These are phyloP conservation scores for Microsporum audouinii DNA, from an alignment of 2,329 filamentous ascomycete species.

Conservation along the genomic window DNA sequence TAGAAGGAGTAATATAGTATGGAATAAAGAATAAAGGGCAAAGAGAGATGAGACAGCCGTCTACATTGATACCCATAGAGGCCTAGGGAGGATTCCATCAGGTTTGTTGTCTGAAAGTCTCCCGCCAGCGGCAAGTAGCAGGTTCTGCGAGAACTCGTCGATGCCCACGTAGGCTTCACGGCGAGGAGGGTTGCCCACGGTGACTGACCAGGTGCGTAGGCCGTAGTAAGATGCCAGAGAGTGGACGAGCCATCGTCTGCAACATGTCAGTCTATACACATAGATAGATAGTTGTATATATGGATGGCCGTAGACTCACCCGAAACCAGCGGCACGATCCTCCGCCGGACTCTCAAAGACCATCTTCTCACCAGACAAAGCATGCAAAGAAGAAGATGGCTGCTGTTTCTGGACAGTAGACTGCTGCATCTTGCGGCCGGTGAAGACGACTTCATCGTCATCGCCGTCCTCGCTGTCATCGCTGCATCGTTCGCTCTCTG, in stretches of 20 bases:
- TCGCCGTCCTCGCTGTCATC: conserved; percentile 29
- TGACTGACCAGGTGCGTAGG: conserved; percentile 69
- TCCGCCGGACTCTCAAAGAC: conserved; percentile 70
- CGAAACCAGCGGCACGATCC: conserved; percentile 68
- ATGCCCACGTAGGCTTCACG: conserved; percentile 76
- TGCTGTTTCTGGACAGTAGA: conserved; percentile 31
- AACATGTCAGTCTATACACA: not conserved
- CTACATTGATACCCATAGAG: conserved; percentile 30
- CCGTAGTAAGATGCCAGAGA: conserved; percentile 89
- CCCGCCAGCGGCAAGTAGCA: conserved; percentile 25
- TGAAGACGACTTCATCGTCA: conserved; percentile 87
- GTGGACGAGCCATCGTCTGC: conserved; percentile 81
- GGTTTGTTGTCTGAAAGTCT: conserved; percentile 18
- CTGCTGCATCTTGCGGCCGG: conserved; percentile 52
- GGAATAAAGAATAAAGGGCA: not conserved
- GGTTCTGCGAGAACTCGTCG: conserved; percentile 13
- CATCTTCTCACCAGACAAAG: conserved; percentile 46
- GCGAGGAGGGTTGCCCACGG: conserved; percentile 56
- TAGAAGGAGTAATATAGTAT: not conserved
- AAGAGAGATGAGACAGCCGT: not conserved
- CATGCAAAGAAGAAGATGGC: conserved; percentile 14
- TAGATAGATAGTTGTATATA: not conserved
- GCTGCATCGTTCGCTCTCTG: conserved; percentile 7
- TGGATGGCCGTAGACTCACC: conserved; percentile 43
- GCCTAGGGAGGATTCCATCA: conserved; percentile 28